These are phyloP conservation scores for Phytophthora sansomeana DNA, from an alignment of 352 stramenopile species.

Conservation along the genomic window DNA sequence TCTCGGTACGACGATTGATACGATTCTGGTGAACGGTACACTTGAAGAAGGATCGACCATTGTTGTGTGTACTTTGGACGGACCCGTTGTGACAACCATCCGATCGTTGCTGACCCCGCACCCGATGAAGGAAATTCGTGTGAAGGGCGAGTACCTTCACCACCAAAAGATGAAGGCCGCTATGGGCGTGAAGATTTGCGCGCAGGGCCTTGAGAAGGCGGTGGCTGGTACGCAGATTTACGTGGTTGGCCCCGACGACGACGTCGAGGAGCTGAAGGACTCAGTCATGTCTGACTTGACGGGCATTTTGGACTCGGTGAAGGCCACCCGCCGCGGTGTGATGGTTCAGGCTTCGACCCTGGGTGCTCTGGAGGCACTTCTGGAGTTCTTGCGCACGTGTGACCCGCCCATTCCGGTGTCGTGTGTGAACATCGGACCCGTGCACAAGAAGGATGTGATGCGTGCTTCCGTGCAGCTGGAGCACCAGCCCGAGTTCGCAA, in stretches of 20 bases:
- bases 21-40: conserved; percentile 98
- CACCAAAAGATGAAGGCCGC: conserved; percentile 98
- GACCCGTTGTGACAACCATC: conserved; percentile 97
- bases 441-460: conserved; percentile 99
- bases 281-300: conserved; percentile 97
- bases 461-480: conserved; percentile 98
- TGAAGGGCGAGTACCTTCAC: conserved; percentile 95
- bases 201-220: conserved; percentile 97
- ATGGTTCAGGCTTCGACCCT: conserved; percentile 99
- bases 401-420: conserved; percentile 95
- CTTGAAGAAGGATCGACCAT: conserved; percentile 96
- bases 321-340: conserved; percentile 96
- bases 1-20: conserved; percentile 99
- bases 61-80: conserved; percentile 98
- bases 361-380: conserved; percentile 97
- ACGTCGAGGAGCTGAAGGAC: conserved; percentile 98
- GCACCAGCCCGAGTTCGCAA: conserved; percentile 97
- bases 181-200: conserved; percentile 99
- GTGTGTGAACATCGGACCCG: conserved; percentile 97
- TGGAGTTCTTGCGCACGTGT: conserved; percentile 97
- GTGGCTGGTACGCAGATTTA: conserved; percentile 98
- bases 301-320: conserved; percentile 95
- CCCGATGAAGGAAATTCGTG: conserved; percentile 97
- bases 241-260: conserved; percentile 96
- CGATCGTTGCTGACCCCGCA: conserved; percentile 98